Evolutionary conservation across 805 yeast genomes (phyloP).

Genomic region (Wickerhamiella lipophila): DNA sequence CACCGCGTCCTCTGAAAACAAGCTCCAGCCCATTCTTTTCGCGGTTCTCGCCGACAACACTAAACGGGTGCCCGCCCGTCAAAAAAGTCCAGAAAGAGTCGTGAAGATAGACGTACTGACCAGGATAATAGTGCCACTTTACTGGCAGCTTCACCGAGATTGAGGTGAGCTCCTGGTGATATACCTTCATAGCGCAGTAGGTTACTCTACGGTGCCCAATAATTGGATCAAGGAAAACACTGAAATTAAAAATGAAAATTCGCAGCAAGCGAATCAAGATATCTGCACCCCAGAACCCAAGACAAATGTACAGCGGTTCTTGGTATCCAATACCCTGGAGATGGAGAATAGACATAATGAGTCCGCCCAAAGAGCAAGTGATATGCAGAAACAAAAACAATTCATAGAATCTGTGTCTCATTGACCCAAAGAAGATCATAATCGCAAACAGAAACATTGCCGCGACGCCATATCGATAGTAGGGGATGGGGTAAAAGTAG

Average conservation of each 20-base stretch:
- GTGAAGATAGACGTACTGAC: slow-evolving; percentile 50
- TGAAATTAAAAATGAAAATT: slow-evolving; percentile 29
- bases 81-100: slow-evolving; percentile 38
- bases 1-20: slow-evolving; percentile 40
- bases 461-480: slow-evolving; percentile 28
- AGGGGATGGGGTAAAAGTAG: slow-evolving; percentile 28
- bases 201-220: slow-evolving; percentile 25
- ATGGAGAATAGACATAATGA: slow-evolving; percentile 47
- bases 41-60: slow-evolving; percentile 34
- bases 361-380: slow-evolving; percentile 38
- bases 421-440: slow-evolving; percentile 37
- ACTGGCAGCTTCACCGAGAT: slow-evolving; percentile 40
- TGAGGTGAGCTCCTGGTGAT: slow-evolving; percentile 37
- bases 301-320: slow-evolving; percentile 41
- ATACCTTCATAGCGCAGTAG: slow-evolving; percentile 32
- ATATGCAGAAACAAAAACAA: slow-evolving; percentile 43
- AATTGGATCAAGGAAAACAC: slow-evolving; percentile 29
- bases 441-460: slow-evolving; percentile 28
- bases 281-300: slow-evolving; percentile 57
- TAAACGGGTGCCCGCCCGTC: slow-evolving; percentile 56
- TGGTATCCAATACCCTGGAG: slow-evolving; percentile 40
- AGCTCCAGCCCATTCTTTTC: slow-evolving; percentile 36
- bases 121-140: slow-evolving; percentile 45
- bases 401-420: slow-evolving; percentile 45
- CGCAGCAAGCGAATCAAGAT: slow-evolving; percentile 44